Conservation (phyloP, 148 eudicot genomes). For the Rhododendron kiyosumense region DNA sequence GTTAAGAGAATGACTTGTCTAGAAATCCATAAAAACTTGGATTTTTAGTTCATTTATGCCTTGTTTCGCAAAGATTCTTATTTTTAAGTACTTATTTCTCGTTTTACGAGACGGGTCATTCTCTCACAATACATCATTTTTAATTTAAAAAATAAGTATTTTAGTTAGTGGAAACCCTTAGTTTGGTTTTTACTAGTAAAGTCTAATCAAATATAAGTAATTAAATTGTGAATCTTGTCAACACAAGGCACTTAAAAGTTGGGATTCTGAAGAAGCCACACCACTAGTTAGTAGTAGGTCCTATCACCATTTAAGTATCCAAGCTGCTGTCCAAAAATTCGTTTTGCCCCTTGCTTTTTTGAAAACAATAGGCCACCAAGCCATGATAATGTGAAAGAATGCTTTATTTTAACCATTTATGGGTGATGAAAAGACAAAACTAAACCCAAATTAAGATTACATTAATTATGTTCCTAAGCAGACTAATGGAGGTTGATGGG, state of each 20-base stretch:
- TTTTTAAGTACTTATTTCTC: too few species aligned
- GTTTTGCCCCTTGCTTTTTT: constrained; percentile 14
- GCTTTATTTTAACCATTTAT: constrained; percentile 5
- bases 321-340: constrained; percentile 6
- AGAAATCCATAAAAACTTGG: too few species aligned
- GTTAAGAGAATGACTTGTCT: too few species aligned
- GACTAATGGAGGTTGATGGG: neutral
- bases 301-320: neutral
- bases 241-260: neutral
- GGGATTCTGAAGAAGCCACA: neutral
- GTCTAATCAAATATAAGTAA: neutral
- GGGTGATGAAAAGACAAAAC: neutral
- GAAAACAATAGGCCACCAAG: constrained; percentile 21
- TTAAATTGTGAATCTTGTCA: neutral
- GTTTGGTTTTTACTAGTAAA: neutral
- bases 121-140: too few species aligned
- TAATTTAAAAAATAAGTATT: too few species aligned
- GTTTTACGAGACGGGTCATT: too few species aligned
- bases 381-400: neutral
- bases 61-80: too few species aligned
- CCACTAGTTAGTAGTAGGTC: neutral
- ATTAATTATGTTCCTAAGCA: neutral
- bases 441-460: neutral
- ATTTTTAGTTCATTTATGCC: too few species aligned
- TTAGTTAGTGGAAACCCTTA: too few species aligned